A percentile compares a stretch with the other conserved stretches of the same genome.
Evolutionary conservation across 2,329 filamentous ascomycete genomes (phyloP).

Genomic region (Aspergillus sp.): DNA sequence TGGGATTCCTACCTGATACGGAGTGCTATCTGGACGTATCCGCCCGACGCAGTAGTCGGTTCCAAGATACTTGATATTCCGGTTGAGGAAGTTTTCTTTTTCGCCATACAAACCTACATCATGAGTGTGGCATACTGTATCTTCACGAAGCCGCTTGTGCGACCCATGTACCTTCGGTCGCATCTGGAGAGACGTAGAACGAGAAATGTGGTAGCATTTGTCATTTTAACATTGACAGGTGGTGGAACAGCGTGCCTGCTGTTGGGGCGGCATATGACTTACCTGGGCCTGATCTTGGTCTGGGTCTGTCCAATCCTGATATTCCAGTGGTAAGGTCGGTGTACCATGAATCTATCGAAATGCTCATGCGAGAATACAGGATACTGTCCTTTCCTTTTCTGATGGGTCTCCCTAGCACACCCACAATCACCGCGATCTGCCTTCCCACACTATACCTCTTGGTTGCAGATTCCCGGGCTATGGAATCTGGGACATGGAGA

Average conservation of each 20-base stretch:
- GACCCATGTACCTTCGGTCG: conserved; percentile 55
- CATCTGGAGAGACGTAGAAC: conserved; percentile 26
- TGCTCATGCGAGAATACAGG: not conserved
- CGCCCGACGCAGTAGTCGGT: conserved; percentile 64
- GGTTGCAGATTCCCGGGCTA: conserved; percentile 69
- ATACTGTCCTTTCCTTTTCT: conserved; percentile 60
- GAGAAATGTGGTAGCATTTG: not conserved
- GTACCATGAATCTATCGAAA: conserved; percentile 44
- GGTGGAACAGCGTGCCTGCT: conserved; percentile 46
- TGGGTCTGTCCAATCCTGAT: conserved; percentile 70
- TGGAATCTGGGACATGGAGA: conserved; percentile 70
- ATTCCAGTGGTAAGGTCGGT: conserved; percentile 56
- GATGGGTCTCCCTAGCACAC: conserved; percentile 59
- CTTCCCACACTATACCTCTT: conserved; percentile 71
- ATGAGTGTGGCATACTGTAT: conserved; percentile 64
- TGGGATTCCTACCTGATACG: conserved; percentile 77
- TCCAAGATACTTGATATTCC: conserved; percentile 66
- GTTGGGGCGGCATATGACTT: conserved; percentile 55
- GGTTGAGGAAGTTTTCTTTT: conserved; percentile 74
- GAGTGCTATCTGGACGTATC: conserved; percentile 70
- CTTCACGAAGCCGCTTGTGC: conserved; percentile 63
- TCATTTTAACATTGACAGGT: not conserved
- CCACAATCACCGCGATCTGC: conserved; percentile 61
- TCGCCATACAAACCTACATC: conserved; percentile 74
- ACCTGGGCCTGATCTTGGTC: conserved; percentile 68